A percentile compares a stretch with the other conserved stretches of the same genome.
These are phyloP conservation scores for Leccinum huronense DNA, from an alignment of 1,284 basidiomycete species.

Conservation along the genomic window DNA sequence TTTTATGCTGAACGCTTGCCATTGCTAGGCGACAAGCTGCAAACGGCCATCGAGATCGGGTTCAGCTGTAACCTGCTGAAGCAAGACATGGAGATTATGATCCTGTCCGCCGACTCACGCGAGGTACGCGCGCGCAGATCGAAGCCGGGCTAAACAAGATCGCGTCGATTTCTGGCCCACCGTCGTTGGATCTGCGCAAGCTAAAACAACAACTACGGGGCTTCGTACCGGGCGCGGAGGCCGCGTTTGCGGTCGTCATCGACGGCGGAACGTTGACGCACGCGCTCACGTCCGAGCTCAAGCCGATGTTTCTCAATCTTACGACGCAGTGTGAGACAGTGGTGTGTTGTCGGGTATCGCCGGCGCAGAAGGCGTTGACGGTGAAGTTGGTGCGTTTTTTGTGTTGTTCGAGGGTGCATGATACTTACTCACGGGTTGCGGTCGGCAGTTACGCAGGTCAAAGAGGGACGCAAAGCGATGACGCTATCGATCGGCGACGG, in stretches of 20 bases:
- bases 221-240: slow-evolving; percentile 64
- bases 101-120: slow-evolving; percentile 81
- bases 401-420: neutral
- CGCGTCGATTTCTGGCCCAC: slow-evolving; percentile 72
- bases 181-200: slow-evolving; percentile 50
- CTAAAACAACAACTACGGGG: slow-evolving; percentile 45
- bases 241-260: slow-evolving; percentile 91
- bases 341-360: slow-evolving; percentile 95
- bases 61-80: slow-evolving; percentile 93
- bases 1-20: neutral
- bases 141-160: slow-evolving; percentile 96
- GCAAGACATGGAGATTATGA: slow-evolving; percentile 94
- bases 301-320: slow-evolving; percentile 85
- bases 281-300: slow-evolving; percentile 77
- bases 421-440: slow-evolving; percentile 5
- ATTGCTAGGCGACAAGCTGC: slow-evolving; percentile 85
- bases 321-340: slow-evolving; percentile 97
- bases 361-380: slow-evolving; percentile 94
- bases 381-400: slow-evolving; percentile 75
- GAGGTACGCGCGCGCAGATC: slow-evolving; percentile 81
- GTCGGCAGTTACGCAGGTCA: slow-evolving; percentile 57
- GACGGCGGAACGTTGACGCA: slow-evolving; percentile 91
- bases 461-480: slow-evolving; percentile 95
- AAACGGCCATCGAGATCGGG: slow-evolving; percentile 96
- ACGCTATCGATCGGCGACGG: slow-evolving; percentile 97